phyloP scores from a whole-genome alignment of 768 basidiomycete genomes.

The Tubosaeta sp. region DNA sequence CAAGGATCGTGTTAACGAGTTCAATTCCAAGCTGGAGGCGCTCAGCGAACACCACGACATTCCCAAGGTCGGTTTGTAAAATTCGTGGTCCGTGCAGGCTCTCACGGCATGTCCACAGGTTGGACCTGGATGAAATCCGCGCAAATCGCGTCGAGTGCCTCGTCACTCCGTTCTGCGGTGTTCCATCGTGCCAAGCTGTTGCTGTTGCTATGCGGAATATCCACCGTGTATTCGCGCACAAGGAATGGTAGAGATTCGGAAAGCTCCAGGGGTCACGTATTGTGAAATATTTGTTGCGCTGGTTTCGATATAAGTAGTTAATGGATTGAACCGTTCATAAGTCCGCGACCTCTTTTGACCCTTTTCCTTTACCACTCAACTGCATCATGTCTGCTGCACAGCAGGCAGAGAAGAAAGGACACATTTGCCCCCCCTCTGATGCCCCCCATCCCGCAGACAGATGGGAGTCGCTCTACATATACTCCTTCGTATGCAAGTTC shows the following conservation, averaged over 20 bases:
- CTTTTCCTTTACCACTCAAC: conserved; percentile 32
- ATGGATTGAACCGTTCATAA: conserved; percentile 31
- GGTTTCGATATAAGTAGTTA: conserved; percentile 36
- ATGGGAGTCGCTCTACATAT: conserved; percentile 86
- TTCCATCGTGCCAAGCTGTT: conserved; percentile 15
- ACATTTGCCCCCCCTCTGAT: conserved; percentile 51
- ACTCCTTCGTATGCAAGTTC: conserved; percentile 82
- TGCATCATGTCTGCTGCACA: conserved; percentile 36
- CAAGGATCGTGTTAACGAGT: conserved; percentile 90
- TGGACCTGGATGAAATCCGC: conserved; percentile 71
- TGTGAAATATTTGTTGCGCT: conserved; percentile 34
- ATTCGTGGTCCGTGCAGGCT: conserved; percentile 26
- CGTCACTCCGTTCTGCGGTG: conserved; percentile 10
- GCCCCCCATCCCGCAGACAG: conserved; percentile 74
- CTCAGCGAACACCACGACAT: conserved; percentile 94
- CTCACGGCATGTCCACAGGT: conserved; percentile 48
- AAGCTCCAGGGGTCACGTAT: conserved; percentile 26
- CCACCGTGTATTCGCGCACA: conserved; percentile 20
- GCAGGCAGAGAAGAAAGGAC: conserved; percentile 44
- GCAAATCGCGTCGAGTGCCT: conserved; percentile 28
- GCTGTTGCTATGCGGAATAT: conserved; percentile 14
- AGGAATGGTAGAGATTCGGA: conserved; percentile 24
- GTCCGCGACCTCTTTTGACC: conserved; percentile 33
- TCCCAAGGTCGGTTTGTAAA: conserved; percentile 61
- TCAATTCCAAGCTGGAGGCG: conserved; percentile 80